A percentile compares a stretch with the other conserved stretches of the same genome.
These are phyloP conservation scores for Cantharellus cinnabarinus DNA, from an alignment of 768 basidiomycete genomes.

Conservation along the genomic window DNA sequence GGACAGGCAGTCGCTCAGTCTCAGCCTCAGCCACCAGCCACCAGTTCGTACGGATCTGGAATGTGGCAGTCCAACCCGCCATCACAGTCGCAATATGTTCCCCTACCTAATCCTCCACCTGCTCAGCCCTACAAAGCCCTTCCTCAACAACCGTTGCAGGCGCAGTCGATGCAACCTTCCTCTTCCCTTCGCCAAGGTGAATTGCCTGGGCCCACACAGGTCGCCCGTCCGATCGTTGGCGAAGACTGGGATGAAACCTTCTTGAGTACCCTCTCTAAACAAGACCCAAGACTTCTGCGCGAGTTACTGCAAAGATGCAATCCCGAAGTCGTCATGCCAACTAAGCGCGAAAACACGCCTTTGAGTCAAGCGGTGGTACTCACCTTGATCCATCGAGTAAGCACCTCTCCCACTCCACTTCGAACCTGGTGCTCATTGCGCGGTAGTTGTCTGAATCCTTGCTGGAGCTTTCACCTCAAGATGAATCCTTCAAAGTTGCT, in stretches of 20 bases:
- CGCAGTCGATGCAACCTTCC: not conserved
- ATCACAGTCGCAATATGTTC: constrained; percentile 18
- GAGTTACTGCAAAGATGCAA: constrained; percentile 54
- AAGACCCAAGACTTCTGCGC: constrained; percentile 46
- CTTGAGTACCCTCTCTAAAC: constrained; percentile 46
- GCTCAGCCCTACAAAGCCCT: constrained; percentile 1
- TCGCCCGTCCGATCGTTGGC: not conserved
- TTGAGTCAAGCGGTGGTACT: constrained; percentile 71
- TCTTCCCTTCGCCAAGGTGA: not conserved
- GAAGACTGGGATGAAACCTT: constrained; percentile 80
- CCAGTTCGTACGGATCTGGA: constrained; percentile 14
- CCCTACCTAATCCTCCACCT: not conserved
- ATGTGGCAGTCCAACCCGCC: constrained; percentile 31
- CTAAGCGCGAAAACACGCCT: constrained; percentile 37
- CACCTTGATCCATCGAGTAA: constrained; percentile 62
- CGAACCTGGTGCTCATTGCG: constrained; percentile 2
- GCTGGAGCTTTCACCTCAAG: constrained; percentile 53
- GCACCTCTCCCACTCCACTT: constrained; percentile 13
- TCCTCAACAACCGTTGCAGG: not conserved
- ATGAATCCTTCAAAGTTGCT: constrained; percentile 62
- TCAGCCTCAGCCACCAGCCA: constrained; percentile 2
- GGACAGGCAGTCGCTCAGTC: not conserved
- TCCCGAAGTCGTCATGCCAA: constrained; percentile 62
- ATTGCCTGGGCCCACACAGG: not conserved
- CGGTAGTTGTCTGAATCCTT: constrained; percentile 49